A percentile compares a stretch with the other conserved stretches of the same genome.
Evolutionary conservation across 192 early-diverging fungal genomes (phyloP).

Genomic region (Borealophlyctis nickersoniae): DNA sequence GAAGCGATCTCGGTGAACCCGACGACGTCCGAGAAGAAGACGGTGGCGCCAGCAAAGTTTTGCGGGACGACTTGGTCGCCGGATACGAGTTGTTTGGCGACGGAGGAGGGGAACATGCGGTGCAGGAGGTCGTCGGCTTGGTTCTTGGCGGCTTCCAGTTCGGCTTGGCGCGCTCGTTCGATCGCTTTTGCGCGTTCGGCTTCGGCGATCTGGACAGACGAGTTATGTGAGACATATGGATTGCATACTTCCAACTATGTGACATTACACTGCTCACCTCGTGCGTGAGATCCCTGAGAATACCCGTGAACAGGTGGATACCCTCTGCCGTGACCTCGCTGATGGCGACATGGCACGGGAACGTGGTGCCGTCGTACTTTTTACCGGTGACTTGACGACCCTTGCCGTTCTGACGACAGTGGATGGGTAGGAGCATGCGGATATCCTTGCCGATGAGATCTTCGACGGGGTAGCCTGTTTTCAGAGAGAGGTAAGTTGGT

Average conservation of each 20-base stretch:
- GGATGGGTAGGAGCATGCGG: conserved; percentile 26
- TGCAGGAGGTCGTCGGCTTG: conserved; percentile 24
- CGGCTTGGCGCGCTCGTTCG: conserved; percentile 21
- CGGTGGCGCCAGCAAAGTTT: conserved; percentile 20
- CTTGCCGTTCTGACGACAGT: conserved; percentile 8
- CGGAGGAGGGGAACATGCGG: conserved; percentile 29
- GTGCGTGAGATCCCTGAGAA: conserved; percentile 38
- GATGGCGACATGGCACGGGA: conserved; percentile 37
- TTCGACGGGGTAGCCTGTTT: too few species aligned
- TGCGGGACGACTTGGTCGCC: conserved; percentile 23
- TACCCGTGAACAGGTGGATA: conserved; percentile 44
- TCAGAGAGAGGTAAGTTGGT: background rate
- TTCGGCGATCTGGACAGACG: conserved; percentile 15
- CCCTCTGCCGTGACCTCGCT: conserved; percentile 34
- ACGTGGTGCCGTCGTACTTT: conserved; percentile 28
- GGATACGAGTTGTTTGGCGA: conserved; percentile 20
- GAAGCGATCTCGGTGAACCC: conserved; percentile 36
- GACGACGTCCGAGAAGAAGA: conserved; percentile 37
- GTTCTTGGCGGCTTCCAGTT: conserved; percentile 21
- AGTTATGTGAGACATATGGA: background rate
- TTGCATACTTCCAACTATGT: background rate
- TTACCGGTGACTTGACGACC: conserved; percentile 23
- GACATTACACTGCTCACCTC: conserved; percentile 13
- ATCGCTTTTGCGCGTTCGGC: conserved; percentile 15
- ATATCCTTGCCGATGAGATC: conserved; percentile 41